These are phyloP conservation scores for Corchorus olitorius DNA, from an alignment of 345 rosid species.

Conservation along the genomic window DNA sequence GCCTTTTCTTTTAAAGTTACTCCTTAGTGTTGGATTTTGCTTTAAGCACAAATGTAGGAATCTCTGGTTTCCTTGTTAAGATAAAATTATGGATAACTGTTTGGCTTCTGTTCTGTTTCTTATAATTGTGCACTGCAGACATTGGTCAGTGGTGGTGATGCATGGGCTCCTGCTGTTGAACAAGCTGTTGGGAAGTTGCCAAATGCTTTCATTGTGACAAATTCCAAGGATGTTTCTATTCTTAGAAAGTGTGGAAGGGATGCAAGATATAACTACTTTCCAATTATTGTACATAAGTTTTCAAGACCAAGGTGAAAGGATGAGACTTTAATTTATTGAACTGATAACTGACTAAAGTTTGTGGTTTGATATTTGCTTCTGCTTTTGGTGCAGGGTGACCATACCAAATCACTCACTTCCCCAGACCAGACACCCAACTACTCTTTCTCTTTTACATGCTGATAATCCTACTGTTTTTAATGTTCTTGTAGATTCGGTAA, in stretches of 20 bases:
- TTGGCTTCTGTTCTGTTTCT: not conserved
- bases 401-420: conserved; percentile 83
- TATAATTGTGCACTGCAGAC: conserved; percentile 44
- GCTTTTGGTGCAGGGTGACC: conserved; percentile 53
- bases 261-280: conserved; percentile 65
- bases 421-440: conserved; percentile 79
- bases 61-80: not conserved
- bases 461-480: conserved; percentile 79
- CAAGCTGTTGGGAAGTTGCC: conserved; percentile 81
- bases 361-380: conserved; percentile 22
- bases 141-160: conserved; percentile 69
- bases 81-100: not conserved
- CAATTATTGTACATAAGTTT: conserved; percentile 80
- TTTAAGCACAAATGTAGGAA: not conserved
- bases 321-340: not conserved
- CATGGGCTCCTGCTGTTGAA: conserved; percentile 92
- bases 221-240: conserved; percentile 68
- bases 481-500: conserved; percentile 94
- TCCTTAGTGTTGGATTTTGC: not conserved
- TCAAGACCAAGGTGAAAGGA: conserved; percentile 72
- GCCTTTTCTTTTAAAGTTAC: not conserved
- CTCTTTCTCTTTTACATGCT: conserved; percentile 65
- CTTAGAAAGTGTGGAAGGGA: conserved; percentile 77
- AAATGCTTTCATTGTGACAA: conserved; percentile 92
- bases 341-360: conserved; percentile 16